Evolutionary conservation across 1,139 yeast species (phyloP), one percentile per base, ranked within the genome.

Genomic region (Candida sp.): DNA sequence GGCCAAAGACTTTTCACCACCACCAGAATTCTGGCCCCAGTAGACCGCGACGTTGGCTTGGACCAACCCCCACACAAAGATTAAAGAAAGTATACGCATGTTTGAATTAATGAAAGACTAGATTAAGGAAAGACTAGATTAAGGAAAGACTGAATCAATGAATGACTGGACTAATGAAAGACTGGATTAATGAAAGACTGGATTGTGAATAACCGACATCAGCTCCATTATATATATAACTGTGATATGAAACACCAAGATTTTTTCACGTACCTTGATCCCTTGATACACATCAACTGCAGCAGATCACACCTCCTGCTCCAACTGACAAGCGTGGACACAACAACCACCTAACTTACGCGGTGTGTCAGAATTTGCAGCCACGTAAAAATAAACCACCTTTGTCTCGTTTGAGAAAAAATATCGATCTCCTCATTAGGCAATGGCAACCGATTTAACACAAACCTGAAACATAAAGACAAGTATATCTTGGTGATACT

Each of bases 21-120:
- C 87, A 33, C 81, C 86, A 15, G 95, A 82, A 57, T 83, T 81
- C 64, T 88, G 96, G 41, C 96, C 96, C 96, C 96, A 88, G 67
- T 87, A 87, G 22, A 86, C 74, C 34, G 81, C 95, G 40, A 86
- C 77, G 38, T 49, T 50, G 22, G 40, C 23, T 19, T 43, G 43
- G 21, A 53, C 42, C 34, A 32, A n/a, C 34, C 34, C 37, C 37
- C 23, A 21, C 23, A 35, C 11, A 8, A 21, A 21, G 27, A 35
- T 22, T 35, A 35, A 35, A 23, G 37, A 35, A 21, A 22, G 27
- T 35, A 35, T 21, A 35, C 6, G 25, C 25, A 22, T 21, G 27
- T 35, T 35, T 23, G 22, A 9, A 22, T 21, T 7, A 21, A 35
- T 25, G 22, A 35, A 35, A 35, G 38, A 33, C 11, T 33, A 22